Conservation (phyloP, 352 stramenopile genomes). For the Aphanomyces invadans region DNA sequence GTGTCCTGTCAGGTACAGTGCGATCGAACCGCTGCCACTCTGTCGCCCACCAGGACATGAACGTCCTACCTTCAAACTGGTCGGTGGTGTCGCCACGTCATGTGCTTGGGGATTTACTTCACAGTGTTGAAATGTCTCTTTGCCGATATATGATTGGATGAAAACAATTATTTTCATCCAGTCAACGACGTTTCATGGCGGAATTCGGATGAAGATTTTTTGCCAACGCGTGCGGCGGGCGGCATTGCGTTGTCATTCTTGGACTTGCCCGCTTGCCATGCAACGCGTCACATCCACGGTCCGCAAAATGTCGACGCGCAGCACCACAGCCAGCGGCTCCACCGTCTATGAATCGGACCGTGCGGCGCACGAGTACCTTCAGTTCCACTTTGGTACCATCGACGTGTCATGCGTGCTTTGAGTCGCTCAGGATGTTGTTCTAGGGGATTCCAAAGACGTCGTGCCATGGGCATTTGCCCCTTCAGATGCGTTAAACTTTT, state of each 20-base stretch:
- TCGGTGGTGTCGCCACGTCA: too few species aligned
- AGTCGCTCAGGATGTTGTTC: background rate
- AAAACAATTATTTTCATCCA: background rate
- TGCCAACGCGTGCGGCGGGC: background rate
- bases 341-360: slow-evolving; percentile 82
- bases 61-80: too few species aligned
- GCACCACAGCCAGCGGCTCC: slow-evolving; percentile 81
- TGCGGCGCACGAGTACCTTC: slow-evolving; percentile 84
- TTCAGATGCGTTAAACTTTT: slow-evolving; percentile 76
- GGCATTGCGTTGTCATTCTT: background rate
- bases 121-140: background rate
- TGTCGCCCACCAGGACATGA: too few species aligned
- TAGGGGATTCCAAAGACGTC: slow-evolving; percentile 56
- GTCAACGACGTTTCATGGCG: background rate
- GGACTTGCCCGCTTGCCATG: background rate
- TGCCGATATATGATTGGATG: too few species aligned
- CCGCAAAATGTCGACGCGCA: slow-evolving; percentile 33
- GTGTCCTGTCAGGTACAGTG: too few species aligned
- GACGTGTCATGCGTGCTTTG: background rate
- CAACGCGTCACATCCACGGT: background rate
- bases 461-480: slow-evolving; percentile 66
- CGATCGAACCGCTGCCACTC: too few species aligned
- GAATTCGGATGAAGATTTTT: background rate
- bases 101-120: too few species aligned
- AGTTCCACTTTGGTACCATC: slow-evolving; percentile 82